Evolutionary conservation across 2,329 filamentous ascomycete genomes (phyloP), one percentile per base, ranked within the genome.

Genomic region (Clonostachys rosea): DNA sequence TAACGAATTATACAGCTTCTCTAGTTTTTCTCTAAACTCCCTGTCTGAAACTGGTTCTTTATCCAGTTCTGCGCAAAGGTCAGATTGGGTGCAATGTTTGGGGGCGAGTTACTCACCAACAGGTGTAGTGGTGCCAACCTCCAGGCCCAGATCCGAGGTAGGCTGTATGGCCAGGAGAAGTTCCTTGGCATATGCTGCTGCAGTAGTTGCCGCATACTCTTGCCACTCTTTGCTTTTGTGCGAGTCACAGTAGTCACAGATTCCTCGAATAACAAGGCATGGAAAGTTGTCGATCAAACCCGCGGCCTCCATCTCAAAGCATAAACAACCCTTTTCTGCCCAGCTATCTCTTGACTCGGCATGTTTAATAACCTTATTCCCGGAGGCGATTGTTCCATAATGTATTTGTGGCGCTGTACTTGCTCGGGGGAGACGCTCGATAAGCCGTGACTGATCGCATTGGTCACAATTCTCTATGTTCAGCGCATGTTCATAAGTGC

Each of bases 201-300:
- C 65, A 0, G 56, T 56, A 0, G 53, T 56, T 0, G 67, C 63
- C 0, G 67, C 66, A 48, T 67, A 68, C 1, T 14, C 10, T 36
- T 67, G 62, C 66, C 65, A 69, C 14, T n/a, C 17, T 7, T 70
- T 60, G 35, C 56, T 60, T 47, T 70, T 70, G 49, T 69, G 65
- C 0, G 56, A 59, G 49, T 71, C 67, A 6, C 63, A 58, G 44
- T 68, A 70, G 40, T 66, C 61, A 30, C 60, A 69, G 3, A 69
- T 63, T 1, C 65, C 66, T 5, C 64, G 56, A 16, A 70, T 62
- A 0, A 62, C 54, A 1, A 69, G 42, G 35, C 60, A 68, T 1
- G 57, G 59, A 6, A 64, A 50, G 1, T 47, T 47, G 8, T 53
- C 47, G 43, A 53, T 52, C 2, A 61, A 30, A 1, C 60, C 60